A percentile compares a stretch with the other conserved stretches of the same genome.
Evolutionary conservation across 139 green algal genomes (phyloP).

Genomic region (Zygnema cylindricum): DNA sequence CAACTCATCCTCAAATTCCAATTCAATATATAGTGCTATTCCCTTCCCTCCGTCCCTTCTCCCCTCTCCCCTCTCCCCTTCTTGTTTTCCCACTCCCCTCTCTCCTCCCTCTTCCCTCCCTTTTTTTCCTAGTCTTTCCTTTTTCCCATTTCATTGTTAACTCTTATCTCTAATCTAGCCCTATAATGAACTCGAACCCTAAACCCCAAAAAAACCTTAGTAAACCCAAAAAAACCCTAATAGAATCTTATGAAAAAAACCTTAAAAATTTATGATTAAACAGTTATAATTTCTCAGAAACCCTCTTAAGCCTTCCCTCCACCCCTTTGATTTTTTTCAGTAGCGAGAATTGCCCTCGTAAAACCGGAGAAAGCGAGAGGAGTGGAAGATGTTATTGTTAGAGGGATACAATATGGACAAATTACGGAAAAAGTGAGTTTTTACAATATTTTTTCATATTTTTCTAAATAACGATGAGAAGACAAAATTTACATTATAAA

Average conservation of each 20-base stretch:
- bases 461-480: too few relatives aligned
- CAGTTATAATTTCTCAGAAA: too few relatives aligned
- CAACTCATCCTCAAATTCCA: not conserved
- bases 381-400: constrained; percentile 90
- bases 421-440: constrained; percentile 79
- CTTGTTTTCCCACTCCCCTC: too few relatives aligned
- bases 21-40: not conserved
- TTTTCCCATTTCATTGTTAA: not conserved
- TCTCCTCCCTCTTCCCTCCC: not conserved
- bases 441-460: too few relatives aligned
- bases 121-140: not conserved
- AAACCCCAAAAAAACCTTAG: too few relatives aligned
- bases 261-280: too few relatives aligned
- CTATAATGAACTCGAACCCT: too few relatives aligned
- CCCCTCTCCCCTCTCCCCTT: not conserved
- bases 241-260: too few relatives aligned
- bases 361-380: constrained; percentile 93
- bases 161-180: too few relatives aligned
- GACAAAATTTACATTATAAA: too few relatives aligned
- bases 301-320: not conserved
- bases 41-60: not conserved
- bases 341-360: constrained; percentile 88
- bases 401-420: constrained; percentile 75
- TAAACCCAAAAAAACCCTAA: too few relatives aligned
- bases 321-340: constrained; percentile 12